Base-by-base conservation (phyloP, 768 basidiomycete genomes). In the Leccinum uliginosum region DNA sequence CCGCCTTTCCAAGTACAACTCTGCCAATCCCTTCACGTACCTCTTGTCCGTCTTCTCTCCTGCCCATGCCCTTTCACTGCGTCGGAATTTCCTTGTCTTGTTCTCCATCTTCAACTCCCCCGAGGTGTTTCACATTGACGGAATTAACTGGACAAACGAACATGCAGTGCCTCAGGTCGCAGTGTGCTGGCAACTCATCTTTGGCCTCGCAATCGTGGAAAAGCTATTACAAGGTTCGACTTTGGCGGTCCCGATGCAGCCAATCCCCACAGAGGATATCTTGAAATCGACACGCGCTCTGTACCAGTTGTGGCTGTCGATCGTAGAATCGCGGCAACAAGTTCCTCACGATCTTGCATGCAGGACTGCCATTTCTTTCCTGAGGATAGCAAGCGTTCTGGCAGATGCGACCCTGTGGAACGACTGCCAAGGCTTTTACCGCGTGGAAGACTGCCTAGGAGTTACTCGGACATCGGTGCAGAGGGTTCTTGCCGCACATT, bases 61-160 rank as follows among this genome's bases (percentile, higher is more conserved):
- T 3, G 43, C 40, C 2, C 32, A 71, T 23, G 40, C 75, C 1
- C 57, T 66, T 30, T 65, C 71, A 26, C 56, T 59, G 23, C 77
- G 78, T 9, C 83, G 82, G 82, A 67, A 59, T 38, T 76, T 75
- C 48, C 59, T 83, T 8, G 51, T 68, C 6, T 58, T 80, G 14
- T 65, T 82, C 43, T 75, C 77, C 19, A 61, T 75, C 11, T 64
- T 64, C 56, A 64, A 66, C 12, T 53, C 64, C 17, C 51, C 49
- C 23, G 51, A 51, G 30, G 35, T 10, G 2, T 23, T 17, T 9
- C 32, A 29, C 27, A n/a, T 38, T 4, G 40, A 50, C 6, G 46
- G 5, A 38, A 40, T 26, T 8, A 34, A 46, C 0, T 58, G 51
- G 45, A 32, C 57, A 21, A 34, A 29, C 55, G 40, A 56, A 19